Evolutionary conservation across 2,329 filamentous ascomycete species (phyloP).

Genomic region (Rhynchosporium agropyri): DNA sequence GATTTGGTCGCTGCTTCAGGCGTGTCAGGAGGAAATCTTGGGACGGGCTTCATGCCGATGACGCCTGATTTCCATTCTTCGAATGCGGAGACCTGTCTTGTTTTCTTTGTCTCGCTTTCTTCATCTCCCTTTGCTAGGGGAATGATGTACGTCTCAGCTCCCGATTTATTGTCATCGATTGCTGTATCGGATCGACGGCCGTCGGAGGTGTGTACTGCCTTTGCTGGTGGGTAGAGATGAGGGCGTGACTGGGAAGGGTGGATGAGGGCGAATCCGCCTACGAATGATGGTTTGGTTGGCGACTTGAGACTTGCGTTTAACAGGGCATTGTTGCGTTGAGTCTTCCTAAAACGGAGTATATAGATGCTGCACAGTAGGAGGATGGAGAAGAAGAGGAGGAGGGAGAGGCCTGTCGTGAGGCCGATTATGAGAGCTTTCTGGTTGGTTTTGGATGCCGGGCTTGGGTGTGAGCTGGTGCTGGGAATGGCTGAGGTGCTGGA

Average conservation of each 20-base stretch:
- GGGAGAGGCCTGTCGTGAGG: constrained; percentile 7
- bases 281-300: neutral
- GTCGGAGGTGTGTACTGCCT: constrained; percentile 1
- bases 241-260: constrained; percentile 4
- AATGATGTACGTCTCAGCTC: neutral
- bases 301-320: neutral
- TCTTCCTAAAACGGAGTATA: neutral
- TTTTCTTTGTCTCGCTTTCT: neutral
- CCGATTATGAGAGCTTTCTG: neutral
- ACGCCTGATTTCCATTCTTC: constrained; percentile 13
- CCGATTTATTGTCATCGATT: neutral
- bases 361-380: neutral
- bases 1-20: neutral
- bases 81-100: neutral
- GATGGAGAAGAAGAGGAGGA: constrained; percentile 7
- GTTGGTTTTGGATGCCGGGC: neutral
- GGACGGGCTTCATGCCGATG: neutral
- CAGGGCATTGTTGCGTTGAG: neutral
- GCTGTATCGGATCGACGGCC: neutral
- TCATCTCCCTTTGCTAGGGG: neutral
- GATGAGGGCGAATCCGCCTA: constrained; percentile 6
- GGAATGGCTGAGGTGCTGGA: neutral
- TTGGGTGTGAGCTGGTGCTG: neutral
- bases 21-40: neutral
- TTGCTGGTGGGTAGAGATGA: neutral